These are phyloP conservation scores for Lipomyces orientalis DNA, from an alignment of 805 yeast species.

Conservation along the genomic window DNA sequence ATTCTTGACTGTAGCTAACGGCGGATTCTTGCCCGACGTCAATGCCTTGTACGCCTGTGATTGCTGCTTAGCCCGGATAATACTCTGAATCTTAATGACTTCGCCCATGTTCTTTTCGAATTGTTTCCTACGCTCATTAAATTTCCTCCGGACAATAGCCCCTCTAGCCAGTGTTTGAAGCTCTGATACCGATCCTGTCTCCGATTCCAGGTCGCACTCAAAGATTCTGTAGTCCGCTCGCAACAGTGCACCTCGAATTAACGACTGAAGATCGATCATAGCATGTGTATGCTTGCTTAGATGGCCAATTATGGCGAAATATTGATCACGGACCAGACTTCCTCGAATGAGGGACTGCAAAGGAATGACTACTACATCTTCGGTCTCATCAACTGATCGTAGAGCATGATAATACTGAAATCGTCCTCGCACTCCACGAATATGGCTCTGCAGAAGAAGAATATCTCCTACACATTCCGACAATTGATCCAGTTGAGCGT, in stretches of 20 bases:
- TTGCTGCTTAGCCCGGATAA: conserved; percentile 68
- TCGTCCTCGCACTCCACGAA: conserved; percentile 41
- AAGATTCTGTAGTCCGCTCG: conserved; percentile 45
- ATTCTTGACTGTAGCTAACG: conserved; percentile 72
- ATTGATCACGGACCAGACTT: conserved; percentile 37
- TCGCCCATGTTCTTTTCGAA: conserved; percentile 62
- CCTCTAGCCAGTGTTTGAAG: conserved; percentile 48
- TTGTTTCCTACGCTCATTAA: conserved; percentile 47
- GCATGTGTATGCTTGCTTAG: conserved; percentile 27
- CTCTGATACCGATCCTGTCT: conserved; percentile 39
- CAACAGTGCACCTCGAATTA: conserved; percentile 47
- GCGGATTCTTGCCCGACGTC: conserved; percentile 74
- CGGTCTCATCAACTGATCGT: conserved; percentile 33
- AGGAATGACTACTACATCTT: conserved; percentile 28
- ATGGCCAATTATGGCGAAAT: conserved; percentile 24
- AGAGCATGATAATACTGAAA: conserved; percentile 24
- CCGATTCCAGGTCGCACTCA: conserved; percentile 47
- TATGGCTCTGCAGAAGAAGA: conserved; percentile 41
- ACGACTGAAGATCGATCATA: conserved; percentile 46
- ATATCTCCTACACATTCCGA: conserved; percentile 29
- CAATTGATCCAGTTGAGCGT: conserved; percentile 34
- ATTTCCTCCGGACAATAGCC: conserved; percentile 40
- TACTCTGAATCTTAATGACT: conserved; percentile 75
- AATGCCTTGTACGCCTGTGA: conserved; percentile 76
- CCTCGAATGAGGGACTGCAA: conserved; percentile 55